A percentile compares a stretch with the other conserved stretches of the same genome.
Conservation (phyloP, 176 grass and related monocot species). For the Elaeis guineensis region DNA sequence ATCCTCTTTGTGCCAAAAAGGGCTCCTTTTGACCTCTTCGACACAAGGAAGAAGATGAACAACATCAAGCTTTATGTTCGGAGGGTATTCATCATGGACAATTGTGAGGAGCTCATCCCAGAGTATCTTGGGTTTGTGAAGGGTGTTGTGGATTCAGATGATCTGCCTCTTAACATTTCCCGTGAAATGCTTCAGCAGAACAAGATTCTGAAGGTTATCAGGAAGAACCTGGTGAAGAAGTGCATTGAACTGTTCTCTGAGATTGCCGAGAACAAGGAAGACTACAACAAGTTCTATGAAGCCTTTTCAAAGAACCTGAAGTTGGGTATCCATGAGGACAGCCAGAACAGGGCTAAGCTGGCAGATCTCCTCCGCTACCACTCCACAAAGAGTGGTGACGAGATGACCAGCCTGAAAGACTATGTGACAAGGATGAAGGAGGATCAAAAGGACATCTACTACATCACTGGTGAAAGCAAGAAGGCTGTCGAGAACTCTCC, state of each 20-base stretch:
- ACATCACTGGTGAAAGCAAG: constrained; percentile 49
- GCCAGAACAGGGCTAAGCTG: constrained; percentile 16
- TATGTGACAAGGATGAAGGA: constrained; percentile 52
- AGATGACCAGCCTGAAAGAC: constrained; percentile 43
- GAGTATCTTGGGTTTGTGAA: constrained; percentile 39
- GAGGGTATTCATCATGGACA: constrained; percentile 45
- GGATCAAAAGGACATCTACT: constrained; percentile 42
- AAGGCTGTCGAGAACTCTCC: constrained; percentile 48
- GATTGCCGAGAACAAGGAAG: constrained; percentile 42
- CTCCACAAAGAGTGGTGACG: constrained; percentile 35
- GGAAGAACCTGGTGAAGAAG: constrained; percentile 44
- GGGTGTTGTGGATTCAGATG: constrained; percentile 40
- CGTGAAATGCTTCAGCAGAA: constrained; percentile 47
- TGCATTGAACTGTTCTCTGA: constrained; percentile 35
- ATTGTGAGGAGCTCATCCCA: constrained; percentile 38
- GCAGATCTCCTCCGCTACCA: constrained; percentile 32
- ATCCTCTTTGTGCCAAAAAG: constrained; percentile 35
- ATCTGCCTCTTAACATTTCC: constrained; percentile 38
- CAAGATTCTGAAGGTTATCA: constrained; percentile 47
- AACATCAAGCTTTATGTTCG: constrained; percentile 43
- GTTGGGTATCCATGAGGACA: constrained; percentile 6
- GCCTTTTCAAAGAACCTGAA: constrained; percentile 31
- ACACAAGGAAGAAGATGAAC: constrained; percentile 37
- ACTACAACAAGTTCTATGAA: constrained; percentile 40
- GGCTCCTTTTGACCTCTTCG: constrained; percentile 42